phyloP scores from a whole-genome alignment of 805 yeast genomes.

The Kuraishia ogatae region DNA sequence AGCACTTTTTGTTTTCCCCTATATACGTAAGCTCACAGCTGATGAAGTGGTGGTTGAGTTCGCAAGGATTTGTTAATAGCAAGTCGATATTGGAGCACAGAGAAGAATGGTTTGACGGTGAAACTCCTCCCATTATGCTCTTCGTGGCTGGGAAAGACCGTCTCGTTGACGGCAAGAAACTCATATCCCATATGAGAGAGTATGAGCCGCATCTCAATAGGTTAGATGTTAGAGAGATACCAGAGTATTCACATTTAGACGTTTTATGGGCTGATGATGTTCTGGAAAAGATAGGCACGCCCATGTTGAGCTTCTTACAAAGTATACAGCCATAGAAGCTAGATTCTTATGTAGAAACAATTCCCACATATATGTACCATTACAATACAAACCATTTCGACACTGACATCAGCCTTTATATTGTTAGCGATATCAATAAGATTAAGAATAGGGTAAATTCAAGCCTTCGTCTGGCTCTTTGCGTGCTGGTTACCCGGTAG shows the following conservation, averaged over 20 bases:
- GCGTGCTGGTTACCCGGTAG: no score
- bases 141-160: slow-evolving; percentile 68
- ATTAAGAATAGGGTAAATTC: no score
- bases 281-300: slow-evolving; percentile 52
- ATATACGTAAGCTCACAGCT: slow-evolving; percentile 70
- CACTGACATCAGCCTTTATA: no score
- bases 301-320: slow-evolving; percentile 25
- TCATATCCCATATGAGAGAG: slow-evolving; percentile 54
- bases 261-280: slow-evolving; percentile 89
- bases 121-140: slow-evolving; percentile 52
- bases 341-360: no score
- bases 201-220: slow-evolving; percentile 43
- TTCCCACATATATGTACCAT: no score
- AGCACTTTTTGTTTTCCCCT: slow-evolving; percentile 82
- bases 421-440: no score
- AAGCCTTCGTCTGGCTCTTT: no score
- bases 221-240: slow-evolving; percentile 34
- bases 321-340: not conserved
- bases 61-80: slow-evolving; percentile 37
- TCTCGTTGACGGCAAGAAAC: slow-evolving; percentile 66
- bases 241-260: slow-evolving; percentile 77
- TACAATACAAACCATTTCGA: not conserved
- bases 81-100: slow-evolving; percentile 46
- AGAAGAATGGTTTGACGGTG: slow-evolving; percentile 42
- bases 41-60: slow-evolving; percentile 90